Evolutionary conservation across 768 basidiomycete genomes (phyloP).

Genomic region (Fomitopsis serialis): DNA sequence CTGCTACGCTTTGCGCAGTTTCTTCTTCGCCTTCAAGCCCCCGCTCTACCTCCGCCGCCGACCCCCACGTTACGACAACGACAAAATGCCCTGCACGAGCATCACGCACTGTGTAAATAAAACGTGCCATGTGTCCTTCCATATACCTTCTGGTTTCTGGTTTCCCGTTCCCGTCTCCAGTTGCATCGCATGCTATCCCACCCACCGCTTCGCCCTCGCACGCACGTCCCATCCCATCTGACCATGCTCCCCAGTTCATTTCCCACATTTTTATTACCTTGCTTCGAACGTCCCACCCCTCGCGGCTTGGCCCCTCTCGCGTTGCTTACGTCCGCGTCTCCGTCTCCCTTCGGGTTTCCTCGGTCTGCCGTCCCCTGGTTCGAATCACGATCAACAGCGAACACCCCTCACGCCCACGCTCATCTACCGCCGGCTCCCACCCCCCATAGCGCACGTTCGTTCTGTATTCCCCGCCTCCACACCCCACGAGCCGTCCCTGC

Average conservation of each 20-base stretch:
- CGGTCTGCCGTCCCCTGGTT: neutral
- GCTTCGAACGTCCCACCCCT: neutral
- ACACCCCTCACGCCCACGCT: neutral
- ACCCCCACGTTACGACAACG: neutral
- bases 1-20: neutral
- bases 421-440: neutral
- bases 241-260: neutral
- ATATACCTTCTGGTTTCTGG: neutral
- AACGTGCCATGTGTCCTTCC: neutral
- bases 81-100: neutral
- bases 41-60: neutral
- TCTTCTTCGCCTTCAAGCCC: neutral
- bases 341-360: neutral
- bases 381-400: too few relatives aligned
- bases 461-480: too few relatives aligned
- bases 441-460: neutral
- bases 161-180: neutral
- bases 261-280: neutral
- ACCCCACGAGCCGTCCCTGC: too few relatives aligned
- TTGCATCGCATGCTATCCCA: neutral
- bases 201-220: neutral
- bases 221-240: neutral
- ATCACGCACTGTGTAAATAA: neutral
- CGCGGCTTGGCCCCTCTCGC: neutral
- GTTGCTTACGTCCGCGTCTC: too few relatives aligned